phyloP scores from a whole-genome alignment of 163 green algal species.

The Volvox carteri region DNA sequence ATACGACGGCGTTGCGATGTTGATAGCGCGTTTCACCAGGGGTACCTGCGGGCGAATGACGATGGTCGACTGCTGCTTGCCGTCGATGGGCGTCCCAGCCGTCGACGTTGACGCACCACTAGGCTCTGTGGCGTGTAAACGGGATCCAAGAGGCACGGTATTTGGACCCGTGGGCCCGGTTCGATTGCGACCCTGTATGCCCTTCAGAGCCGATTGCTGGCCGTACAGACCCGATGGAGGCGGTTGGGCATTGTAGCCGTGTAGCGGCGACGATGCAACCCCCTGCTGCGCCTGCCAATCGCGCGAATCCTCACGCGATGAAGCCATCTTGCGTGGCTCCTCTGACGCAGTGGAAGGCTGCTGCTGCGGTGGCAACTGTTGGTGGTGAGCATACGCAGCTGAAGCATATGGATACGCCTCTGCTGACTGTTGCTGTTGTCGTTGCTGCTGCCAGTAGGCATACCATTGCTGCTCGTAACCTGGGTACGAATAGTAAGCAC shows the following conservation, averaged over 20 bases:
- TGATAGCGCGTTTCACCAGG: background rate
- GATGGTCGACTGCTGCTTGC: conserved; percentile 6
- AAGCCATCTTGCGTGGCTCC: background rate
- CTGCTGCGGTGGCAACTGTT: too few species aligned
- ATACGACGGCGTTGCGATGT: conserved; percentile 6
- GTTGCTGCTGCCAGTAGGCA: conserved; percentile 33
- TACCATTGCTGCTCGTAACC: conserved; percentile 46
- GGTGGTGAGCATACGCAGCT: background rate
- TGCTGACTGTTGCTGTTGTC: conserved; percentile 44
- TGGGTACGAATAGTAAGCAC: conserved; percentile 21
- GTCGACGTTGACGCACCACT: background rate
- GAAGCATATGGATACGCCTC: conserved; percentile 37
- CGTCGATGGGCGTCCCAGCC: background rate
- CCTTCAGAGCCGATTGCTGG: background rate
- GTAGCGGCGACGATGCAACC: background rate
- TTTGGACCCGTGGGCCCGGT: conserved; percentile 15
- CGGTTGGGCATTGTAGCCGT: conserved; percentile 44
- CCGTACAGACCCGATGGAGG: conserved; percentile 43
- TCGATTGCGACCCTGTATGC: background rate
- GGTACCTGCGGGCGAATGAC: conserved; percentile 51
- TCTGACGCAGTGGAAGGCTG: background rate
- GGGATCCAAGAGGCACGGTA: conserved; percentile 6
- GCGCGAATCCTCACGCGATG: background rate
- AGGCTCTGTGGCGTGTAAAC: background rate
- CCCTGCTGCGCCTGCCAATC: background rate